Percentiles rank a stretch among this genome's conserved stretches.
These are phyloP conservation scores for Helianthus annuus DNA, from an alignment of 129 eudicot species.

Conservation along the genomic window DNA sequence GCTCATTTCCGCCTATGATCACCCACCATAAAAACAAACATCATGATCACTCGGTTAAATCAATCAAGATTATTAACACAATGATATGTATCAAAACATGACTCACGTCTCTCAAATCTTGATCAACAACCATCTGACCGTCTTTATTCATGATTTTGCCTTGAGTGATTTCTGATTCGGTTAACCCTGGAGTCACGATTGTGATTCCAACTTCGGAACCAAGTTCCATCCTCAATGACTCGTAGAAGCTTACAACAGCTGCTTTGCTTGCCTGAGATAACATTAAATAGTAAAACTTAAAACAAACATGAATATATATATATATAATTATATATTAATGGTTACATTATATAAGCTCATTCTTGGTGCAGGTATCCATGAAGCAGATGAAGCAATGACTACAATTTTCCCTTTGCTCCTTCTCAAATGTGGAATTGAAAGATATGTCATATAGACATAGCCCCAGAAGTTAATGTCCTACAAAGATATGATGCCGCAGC, in stretches of 20 bases:
- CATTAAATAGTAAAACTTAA: neutral
- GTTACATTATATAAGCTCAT: slow-evolving; percentile 51
- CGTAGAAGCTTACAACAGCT: slow-evolving; percentile 53
- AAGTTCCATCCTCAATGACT: slow-evolving; percentile 55
- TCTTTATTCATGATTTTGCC: slow-evolving; percentile 49
- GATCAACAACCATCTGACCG: slow-evolving; percentile 52
- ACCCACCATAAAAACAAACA: neutral
- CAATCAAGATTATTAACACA: neutral
- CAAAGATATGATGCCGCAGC: neutral
- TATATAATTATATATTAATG: neutral
- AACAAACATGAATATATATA: neutral
- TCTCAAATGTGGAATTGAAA: slow-evolving; percentile 55
- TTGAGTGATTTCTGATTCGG: slow-evolving; percentile 58
- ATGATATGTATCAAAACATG: neutral
- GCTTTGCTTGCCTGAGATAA: slow-evolving; percentile 66
- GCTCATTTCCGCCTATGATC: slow-evolving; percentile 29
- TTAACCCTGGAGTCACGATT: slow-evolving; percentile 56
- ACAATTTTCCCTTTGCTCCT: slow-evolving; percentile 50
- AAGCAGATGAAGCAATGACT: slow-evolving; percentile 49
- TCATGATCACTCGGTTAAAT: neutral
- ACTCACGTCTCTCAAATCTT: slow-evolving; percentile 62
- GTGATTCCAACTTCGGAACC: slow-evolving; percentile 54
- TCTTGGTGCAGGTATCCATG: slow-evolving; percentile 63
- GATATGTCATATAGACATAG: slow-evolving; percentile 50
- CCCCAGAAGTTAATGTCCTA: slow-evolving; percentile 80